Percentiles rank a stretch among this genome's conserved stretches.
phyloP scores from a whole-genome alignment of 139 green algal genomes.

The Dunaliella primolecta region DNA sequence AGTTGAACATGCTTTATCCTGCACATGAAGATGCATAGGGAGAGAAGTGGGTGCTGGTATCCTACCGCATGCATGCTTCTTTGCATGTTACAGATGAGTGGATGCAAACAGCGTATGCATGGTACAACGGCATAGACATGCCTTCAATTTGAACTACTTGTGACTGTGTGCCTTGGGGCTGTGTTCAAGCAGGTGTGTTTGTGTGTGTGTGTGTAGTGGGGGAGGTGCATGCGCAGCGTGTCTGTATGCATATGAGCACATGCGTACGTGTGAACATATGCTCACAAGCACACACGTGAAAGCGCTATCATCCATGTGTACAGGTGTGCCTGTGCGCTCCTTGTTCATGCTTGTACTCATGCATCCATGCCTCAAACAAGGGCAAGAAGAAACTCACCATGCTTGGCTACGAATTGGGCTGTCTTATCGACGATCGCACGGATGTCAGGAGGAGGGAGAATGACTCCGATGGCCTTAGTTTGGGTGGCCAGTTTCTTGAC shows the following conservation, averaged over 20 bases:
- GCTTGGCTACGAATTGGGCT: constrained; percentile 92
- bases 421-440: constrained; percentile 97
- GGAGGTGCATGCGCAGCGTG: too few species aligned
- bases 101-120: too few species aligned
- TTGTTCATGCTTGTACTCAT: neutral
- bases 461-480: constrained; percentile 88
- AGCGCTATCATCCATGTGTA: neutral
- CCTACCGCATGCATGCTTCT: too few species aligned
- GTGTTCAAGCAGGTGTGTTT: neutral
- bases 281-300: neutral
- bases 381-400: too few species aligned
- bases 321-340: neutral
- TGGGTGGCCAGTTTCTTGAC: constrained; percentile 79
- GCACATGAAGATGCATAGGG: too few species aligned
- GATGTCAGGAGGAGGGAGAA: constrained; percentile 93
- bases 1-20: too few species aligned
- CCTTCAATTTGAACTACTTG: too few species aligned
- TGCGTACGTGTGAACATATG: neutral
- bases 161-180: too few species aligned
- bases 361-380: too few species aligned
- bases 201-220: neutral
- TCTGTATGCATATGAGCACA: neutral
- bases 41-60: too few species aligned
- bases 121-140: too few species aligned
- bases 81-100: too few species aligned